These are phyloP conservation scores for Rubia balearica DNA, from an alignment of 305 asterid genomes.

Conservation along the genomic window DNA sequence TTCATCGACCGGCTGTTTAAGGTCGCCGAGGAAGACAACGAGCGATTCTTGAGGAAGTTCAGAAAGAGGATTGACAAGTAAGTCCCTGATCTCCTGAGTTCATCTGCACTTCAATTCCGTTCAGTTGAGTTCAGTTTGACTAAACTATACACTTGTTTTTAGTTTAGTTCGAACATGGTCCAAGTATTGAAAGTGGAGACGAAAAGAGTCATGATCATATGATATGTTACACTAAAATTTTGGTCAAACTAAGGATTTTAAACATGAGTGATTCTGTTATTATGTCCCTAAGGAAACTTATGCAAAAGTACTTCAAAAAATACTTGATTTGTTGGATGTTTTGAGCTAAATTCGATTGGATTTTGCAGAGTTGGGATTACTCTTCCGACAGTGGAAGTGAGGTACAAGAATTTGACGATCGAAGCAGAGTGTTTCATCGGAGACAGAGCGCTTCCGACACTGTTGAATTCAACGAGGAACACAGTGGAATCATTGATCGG, in stretches of 20 bases:
- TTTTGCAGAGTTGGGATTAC: constrained; percentile 46
- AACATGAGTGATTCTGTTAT: too few species aligned
- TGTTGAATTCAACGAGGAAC: constrained; percentile 39
- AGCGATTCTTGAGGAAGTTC: constrained; percentile 62
- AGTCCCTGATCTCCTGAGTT: constrained; percentile 8
- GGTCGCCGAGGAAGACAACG: constrained; percentile 96
- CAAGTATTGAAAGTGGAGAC: too few species aligned
- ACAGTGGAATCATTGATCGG: constrained; percentile 26
- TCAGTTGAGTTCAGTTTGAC: too few species aligned
- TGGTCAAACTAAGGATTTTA: too few species aligned
- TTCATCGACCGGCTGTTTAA: constrained; percentile 73
- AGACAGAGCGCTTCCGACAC: constrained; percentile 50
- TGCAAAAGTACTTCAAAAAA: too few species aligned
- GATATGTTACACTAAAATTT: too few species aligned
- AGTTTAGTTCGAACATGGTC: too few species aligned
- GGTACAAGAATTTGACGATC: constrained; percentile 37
- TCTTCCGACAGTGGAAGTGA: constrained; percentile 51
- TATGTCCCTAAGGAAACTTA: too few species aligned
- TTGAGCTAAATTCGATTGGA: not conserved
- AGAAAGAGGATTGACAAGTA: constrained; percentile 78
- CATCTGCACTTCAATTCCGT: too few species aligned
- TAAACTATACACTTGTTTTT: too few species aligned
- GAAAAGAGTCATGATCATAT: too few species aligned
- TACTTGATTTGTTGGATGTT: too few species aligned
- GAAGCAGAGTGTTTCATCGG: constrained; percentile 45